Evolutionary conservation across 371 early-diverging fungal genomes (phyloP), one percentile per base, ranked within the genome.

Genomic region (Circinella minor): DNA sequence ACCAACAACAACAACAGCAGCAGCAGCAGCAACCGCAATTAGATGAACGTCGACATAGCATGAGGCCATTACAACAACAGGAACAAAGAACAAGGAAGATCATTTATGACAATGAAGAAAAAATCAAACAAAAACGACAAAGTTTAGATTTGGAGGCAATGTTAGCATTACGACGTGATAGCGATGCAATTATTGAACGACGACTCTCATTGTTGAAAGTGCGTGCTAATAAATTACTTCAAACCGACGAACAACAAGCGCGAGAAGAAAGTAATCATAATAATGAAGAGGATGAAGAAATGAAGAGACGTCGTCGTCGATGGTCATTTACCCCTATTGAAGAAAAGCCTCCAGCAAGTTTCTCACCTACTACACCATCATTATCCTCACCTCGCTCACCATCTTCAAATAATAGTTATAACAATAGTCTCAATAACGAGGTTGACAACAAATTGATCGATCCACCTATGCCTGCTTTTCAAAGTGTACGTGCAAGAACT

Each of bases 141-240:
- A 71, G 71, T 27, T 27, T 68, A 48, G 72, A 68, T 51, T 9
- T 72, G 20, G 68, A 68, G 14, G 68, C 55, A 8, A 51, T 72
- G 57, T 34, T 72, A 46, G 68, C 68, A 7, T 65, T 72, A 34
- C 61, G 63, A 20, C 66, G 55, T 15, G 72, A 68, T 36, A 68
- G 55, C n/a, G 72, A 72, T 60, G 68, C 63, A 5, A n/a, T 62
- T n/a, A 17, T 71, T n/a, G 71, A 71, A 51, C 63, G 72, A 14
- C 64, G 72, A 47, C 36, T 47, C 17, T 68, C 68, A 8, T n/a
- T 72, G 4, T 51, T 65, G 10, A 72, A 72, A 43, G 47, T n/a
- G 34, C 71, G 71, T 10, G 55, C 67, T 4, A 63, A 46, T 51
- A 46, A 62, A 39, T 36, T 65, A 46, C 61, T 60, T 15, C 20